Conservation (phyloP, 2,329 filamentous ascomycete species). For the Xylaria arbuscula region DNA sequence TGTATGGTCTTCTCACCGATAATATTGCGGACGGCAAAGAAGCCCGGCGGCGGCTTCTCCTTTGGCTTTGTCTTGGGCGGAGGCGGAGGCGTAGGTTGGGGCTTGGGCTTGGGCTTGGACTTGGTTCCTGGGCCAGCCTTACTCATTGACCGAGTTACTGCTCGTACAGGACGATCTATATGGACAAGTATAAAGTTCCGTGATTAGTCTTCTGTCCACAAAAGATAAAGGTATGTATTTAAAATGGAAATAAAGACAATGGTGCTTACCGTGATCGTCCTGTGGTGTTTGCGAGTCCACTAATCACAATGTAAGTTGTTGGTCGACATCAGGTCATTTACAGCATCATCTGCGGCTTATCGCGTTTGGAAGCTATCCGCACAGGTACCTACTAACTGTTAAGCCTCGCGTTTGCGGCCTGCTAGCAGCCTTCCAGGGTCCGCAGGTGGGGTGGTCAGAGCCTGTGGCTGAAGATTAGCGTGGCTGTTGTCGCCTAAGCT, state of each 20-base stretch:
- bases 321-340: slow-evolving; percentile 9
- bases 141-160: slow-evolving; percentile 45
- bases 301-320: slow-evolving; percentile 27
- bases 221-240: background rate
- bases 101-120: slow-evolving; percentile 1
- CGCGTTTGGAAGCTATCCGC: slow-evolving; percentile 24
- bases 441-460: slow-evolving; percentile 17
- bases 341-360: background rate
- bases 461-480: slow-evolving; percentile 34
- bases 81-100: too few species aligned
- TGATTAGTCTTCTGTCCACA: slow-evolving; percentile 37
- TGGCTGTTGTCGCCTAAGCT: too few species aligned
- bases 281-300: slow-evolving; percentile 34
- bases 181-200: slow-evolving; percentile 33
- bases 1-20: slow-evolving; percentile 51
- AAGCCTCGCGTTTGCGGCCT: slow-evolving; percentile 23
- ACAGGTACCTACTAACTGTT: slow-evolving; percentile 12
- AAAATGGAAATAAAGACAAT: slow-evolving; percentile 1
- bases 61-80: slow-evolving; percentile 20
- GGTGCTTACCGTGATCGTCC: slow-evolving; percentile 43
- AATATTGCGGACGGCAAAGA: slow-evolving; percentile 52
- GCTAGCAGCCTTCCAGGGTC: slow-evolving; percentile 2
- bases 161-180: slow-evolving; percentile 39
- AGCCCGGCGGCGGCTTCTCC: slow-evolving; percentile 30
- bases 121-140: slow-evolving; percentile 28